phyloP scores from a whole-genome alignment of 2,329 filamentous ascomycete species.

The Nannizziopsis barbatae region DNA sequence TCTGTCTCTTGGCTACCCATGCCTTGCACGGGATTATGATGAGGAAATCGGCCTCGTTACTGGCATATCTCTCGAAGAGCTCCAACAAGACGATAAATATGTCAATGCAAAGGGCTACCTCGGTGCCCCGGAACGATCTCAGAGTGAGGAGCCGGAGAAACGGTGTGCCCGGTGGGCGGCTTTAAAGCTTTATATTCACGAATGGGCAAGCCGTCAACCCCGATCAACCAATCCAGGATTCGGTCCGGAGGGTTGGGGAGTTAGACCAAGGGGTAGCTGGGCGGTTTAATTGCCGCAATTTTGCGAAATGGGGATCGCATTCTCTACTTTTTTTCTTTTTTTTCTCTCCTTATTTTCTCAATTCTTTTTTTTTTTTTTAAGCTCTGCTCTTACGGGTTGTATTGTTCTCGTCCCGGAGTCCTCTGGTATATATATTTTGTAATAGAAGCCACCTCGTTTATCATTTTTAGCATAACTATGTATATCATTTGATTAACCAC shows the following conservation, averaged over 20 bases:
- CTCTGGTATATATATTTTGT: not conserved
- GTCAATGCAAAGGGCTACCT: slow-evolving; percentile 64
- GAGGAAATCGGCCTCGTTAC: slow-evolving; percentile 75
- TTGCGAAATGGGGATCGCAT: not conserved
- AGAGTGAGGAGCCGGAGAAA: slow-evolving; percentile 26
- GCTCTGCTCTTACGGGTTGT: not conserved
- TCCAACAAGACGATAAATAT: slow-evolving; percentile 59
- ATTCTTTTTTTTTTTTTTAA: too few species aligned
- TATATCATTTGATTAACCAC: too few species aligned
- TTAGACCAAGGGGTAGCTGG: slow-evolving; percentile 55
- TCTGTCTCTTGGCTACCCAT: slow-evolving; percentile 80
- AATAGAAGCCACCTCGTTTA: not conserved
- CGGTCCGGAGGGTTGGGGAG: slow-evolving; percentile 54
- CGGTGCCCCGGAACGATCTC: slow-evolving; percentile 31
- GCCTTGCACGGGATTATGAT: slow-evolving; percentile 71
- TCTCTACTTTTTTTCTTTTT: not conserved
- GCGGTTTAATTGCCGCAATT: slow-evolving; percentile 41
- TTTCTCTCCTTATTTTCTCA: not conserved
- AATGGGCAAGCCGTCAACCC: slow-evolving; percentile 84
- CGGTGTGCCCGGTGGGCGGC: slow-evolving; percentile 70
- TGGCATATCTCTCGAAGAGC: slow-evolving; percentile 54
- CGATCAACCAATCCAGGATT: slow-evolving; percentile 48
- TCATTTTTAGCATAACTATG: not conserved
- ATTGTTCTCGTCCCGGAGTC: not conserved
- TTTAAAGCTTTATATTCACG: slow-evolving; percentile 67